Conservation (phyloP, 352 stramenopile species). For the Pythium phragmiticola region DNA sequence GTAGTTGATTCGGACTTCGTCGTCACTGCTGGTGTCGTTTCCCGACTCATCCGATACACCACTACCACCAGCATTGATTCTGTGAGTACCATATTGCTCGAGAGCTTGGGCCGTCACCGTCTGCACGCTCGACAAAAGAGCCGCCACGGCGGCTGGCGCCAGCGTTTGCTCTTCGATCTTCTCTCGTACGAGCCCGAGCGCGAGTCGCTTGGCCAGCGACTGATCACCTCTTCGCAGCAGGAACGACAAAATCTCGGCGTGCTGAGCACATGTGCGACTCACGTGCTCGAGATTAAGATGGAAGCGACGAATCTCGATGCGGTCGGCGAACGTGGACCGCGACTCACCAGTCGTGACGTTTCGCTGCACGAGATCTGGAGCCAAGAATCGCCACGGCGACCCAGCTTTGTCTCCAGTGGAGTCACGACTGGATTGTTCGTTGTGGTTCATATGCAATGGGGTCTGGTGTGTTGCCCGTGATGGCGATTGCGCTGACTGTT, state of each 20-base stretch:
- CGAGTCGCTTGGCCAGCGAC: slow-evolving; percentile 43
- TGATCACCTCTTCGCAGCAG: slow-evolving; percentile 55
- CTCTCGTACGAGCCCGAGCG: slow-evolving; percentile 51
- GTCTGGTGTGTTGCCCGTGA: slow-evolving; percentile 3
- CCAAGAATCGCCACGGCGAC: slow-evolving; percentile 63
- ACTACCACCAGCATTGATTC: background rate
- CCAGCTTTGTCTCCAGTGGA: slow-evolving; percentile 23
- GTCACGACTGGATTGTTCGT: slow-evolving; percentile 26
- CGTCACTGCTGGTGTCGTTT: slow-evolving; percentile 42
- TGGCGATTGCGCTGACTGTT: background rate
- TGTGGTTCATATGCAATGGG: slow-evolving; percentile 34
- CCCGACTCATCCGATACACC: slow-evolving; percentile 30
- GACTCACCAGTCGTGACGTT: slow-evolving; percentile 28
- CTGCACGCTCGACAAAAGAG: slow-evolving; percentile 45
- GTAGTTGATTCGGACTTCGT: slow-evolving; percentile 25
- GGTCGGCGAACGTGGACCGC: slow-evolving; percentile 10
- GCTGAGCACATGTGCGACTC: slow-evolving; percentile 50
- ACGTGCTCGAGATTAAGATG: slow-evolving; percentile 68
- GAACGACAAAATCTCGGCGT: slow-evolving; percentile 68
- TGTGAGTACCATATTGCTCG: slow-evolving; percentile 18
- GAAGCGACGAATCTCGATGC: slow-evolving; percentile 63
- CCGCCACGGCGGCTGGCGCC: slow-evolving; percentile 31
- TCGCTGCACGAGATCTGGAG: slow-evolving; percentile 59
- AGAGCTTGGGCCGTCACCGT: slow-evolving; percentile 39
- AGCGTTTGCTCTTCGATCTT: slow-evolving; percentile 53